Conservation (phyloP, 768 basidiomycete species). For the Lentinula boryana region DNA sequence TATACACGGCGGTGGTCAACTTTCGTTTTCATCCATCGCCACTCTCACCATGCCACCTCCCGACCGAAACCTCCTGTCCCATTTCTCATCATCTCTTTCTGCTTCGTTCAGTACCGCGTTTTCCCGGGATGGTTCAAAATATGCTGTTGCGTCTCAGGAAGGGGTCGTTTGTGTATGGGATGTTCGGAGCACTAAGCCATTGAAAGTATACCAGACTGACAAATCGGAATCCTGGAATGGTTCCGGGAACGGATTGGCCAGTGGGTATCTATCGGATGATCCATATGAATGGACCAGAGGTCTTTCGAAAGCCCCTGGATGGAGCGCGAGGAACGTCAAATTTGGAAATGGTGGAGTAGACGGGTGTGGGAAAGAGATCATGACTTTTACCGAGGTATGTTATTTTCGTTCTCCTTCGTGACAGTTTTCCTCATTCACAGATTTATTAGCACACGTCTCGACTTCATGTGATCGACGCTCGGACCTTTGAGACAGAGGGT, state of each 20-base stretch:
- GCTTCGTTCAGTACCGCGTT: conserved; percentile 82
- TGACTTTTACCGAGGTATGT: conserved; percentile 85
- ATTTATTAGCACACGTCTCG: conserved; percentile 66
- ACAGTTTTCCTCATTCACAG: conserved; percentile 2
- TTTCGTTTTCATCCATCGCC: conserved; percentile 60
- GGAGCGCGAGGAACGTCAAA: conserved; percentile 84
- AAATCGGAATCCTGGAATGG: conserved; percentile 18
- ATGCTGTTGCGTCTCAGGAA: conserved; percentile 80
- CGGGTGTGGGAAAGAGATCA: conserved; percentile 59
- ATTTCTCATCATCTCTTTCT: conserved; percentile 39
- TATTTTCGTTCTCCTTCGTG: neutral
- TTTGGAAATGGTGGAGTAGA: conserved; percentile 60
- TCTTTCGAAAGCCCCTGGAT: conserved; percentile 58
- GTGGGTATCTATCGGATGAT: conserved; percentile 48
- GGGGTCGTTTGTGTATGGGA: conserved; percentile 81
- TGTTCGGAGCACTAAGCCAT: conserved; percentile 63
- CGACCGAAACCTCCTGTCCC: conserved; percentile 29
- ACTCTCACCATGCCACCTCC: conserved; percentile 66
- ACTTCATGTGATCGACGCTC: conserved; percentile 81
- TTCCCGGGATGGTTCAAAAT: conserved; percentile 69
- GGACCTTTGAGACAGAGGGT: conserved; percentile 77
- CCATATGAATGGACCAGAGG: conserved; percentile 65
- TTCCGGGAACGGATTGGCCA: conserved; percentile 2
- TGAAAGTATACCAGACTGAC: conserved; percentile 64
- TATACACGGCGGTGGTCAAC: conserved; percentile 55